Conservation (phyloP, 1,284 basidiomycete species). For the Ceratobasidium sp. region DNA sequence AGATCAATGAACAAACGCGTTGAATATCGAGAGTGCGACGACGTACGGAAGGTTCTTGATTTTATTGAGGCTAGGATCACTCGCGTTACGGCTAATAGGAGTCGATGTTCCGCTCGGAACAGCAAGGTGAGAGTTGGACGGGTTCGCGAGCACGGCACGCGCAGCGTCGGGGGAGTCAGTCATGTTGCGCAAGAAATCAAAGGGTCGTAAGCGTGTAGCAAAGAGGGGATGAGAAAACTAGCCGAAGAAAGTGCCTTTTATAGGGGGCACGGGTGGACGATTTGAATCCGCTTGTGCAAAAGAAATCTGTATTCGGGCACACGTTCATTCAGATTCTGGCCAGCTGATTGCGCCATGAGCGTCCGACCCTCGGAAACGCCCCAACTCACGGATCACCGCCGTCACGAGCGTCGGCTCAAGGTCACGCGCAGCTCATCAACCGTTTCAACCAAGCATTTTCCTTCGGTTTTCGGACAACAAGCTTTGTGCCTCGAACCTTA, state of each 20-base stretch:
- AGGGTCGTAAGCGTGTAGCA: not conserved
- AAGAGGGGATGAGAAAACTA: conserved; percentile 4
- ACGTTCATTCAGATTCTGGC: not conserved
- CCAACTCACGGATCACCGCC: conserved; percentile 27
- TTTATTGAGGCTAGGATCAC: conserved; percentile 43
- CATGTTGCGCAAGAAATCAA: conserved; percentile 2
- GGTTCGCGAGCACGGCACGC: conserved; percentile 37
- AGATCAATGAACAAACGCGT: conserved; percentile 8
- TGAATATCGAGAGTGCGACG: not conserved
- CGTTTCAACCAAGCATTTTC: conserved; percentile 8
- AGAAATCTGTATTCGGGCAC: conserved; percentile 6
- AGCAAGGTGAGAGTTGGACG: conserved; percentile 34
- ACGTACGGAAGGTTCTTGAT: conserved; percentile 48
- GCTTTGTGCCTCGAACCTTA: conserved; percentile 10
- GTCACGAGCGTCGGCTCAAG: conserved; percentile 9
- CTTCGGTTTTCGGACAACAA: not conserved
- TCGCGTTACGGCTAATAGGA: conserved; percentile 23
- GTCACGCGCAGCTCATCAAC: conserved; percentile 30
- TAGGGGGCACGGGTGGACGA: not conserved
- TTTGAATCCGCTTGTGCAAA: conserved; percentile 28
- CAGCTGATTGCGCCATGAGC: conserved; percentile 22
- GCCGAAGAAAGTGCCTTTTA: not conserved
- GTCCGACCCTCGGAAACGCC: conserved; percentile 32
- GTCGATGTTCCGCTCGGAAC: conserved; percentile 11
- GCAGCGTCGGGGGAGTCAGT: not conserved